These are phyloP conservation scores for Penicillium simplicissimum DNA, from an alignment of 495 filamentous ascomycete species.

Conservation along the genomic window DNA sequence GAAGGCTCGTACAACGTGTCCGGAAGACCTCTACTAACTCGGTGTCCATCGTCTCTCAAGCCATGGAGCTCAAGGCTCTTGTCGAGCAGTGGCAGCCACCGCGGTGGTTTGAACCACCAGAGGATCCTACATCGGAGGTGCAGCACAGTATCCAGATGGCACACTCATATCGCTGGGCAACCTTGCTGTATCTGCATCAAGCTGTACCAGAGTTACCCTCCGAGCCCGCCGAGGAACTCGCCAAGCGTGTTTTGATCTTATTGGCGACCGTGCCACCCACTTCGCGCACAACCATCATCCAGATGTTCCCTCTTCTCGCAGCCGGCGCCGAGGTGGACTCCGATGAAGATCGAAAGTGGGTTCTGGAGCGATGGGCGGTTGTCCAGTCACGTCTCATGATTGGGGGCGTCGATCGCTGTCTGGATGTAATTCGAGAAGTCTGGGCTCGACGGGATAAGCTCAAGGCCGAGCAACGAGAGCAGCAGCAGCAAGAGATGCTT, in stretches of 20 bases:
- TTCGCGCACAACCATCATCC: slow-evolving; percentile 69
- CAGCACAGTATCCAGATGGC: slow-evolving; percentile 71
- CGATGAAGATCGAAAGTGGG: slow-evolving; percentile 67
- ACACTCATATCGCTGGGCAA: slow-evolving; percentile 76
- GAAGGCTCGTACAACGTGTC: slow-evolving; percentile 66
- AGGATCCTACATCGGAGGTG: slow-evolving; percentile 65
- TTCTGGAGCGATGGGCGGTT: slow-evolving; percentile 62
- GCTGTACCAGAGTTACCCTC: slow-evolving; percentile 75
- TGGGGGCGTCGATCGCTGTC: slow-evolving; percentile 68
- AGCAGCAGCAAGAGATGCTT: slow-evolving; percentile 20
- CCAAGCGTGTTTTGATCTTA: slow-evolving; percentile 60
- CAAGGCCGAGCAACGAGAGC: slow-evolving; percentile 33
- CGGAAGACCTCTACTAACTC: slow-evolving; percentile 59
- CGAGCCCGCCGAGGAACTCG: slow-evolving; percentile 55
- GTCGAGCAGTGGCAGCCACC: slow-evolving; percentile 68
- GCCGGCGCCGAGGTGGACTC: slow-evolving; percentile 68
- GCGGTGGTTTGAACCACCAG: slow-evolving; percentile 57
- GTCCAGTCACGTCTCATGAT: slow-evolving; percentile 68
- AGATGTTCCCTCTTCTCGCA: slow-evolving; percentile 73
- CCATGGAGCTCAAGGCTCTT: slow-evolving; percentile 61
- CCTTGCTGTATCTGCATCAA: slow-evolving; percentile 73
- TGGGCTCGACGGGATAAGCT: slow-evolving; percentile 60
- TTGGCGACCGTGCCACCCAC: slow-evolving; percentile 64
- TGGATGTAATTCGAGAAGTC: slow-evolving; percentile 77
- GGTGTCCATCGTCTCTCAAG: slow-evolving; percentile 61